phyloP scores from a whole-genome alignment of 257 asterid genomes.

The Craterostigma plantagineum region DNA sequence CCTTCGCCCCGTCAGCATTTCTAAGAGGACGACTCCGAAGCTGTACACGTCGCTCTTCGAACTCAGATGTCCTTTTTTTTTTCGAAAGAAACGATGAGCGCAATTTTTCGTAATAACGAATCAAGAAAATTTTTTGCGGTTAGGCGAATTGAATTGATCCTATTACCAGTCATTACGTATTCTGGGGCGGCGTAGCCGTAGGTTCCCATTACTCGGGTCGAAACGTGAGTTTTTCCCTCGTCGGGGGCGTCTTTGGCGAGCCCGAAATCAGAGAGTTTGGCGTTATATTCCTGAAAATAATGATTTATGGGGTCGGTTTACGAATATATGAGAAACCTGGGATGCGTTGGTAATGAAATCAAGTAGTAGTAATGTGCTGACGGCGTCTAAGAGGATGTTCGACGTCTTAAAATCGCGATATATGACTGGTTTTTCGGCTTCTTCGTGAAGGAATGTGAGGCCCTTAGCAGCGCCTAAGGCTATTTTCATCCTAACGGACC shows the following conservation, averaged over 20 bases:
- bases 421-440: slow-evolving; percentile 46
- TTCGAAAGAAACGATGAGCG: slow-evolving; percentile 1
- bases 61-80: slow-evolving; percentile 53
- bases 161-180: slow-evolving; percentile 52
- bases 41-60: slow-evolving; percentile 48
- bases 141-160: too few relatives aligned
- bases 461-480: slow-evolving; percentile 52
- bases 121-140: neutral
- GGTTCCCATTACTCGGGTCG: slow-evolving; percentile 60
- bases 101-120: slow-evolving; percentile 2
- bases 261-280: slow-evolving; percentile 49
- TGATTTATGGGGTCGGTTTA: neutral
- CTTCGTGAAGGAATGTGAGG: slow-evolving; percentile 46
- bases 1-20: slow-evolving; percentile 44
- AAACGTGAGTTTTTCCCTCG: slow-evolving; percentile 47
- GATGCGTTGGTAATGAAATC: too few relatives aligned
- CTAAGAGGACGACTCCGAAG: slow-evolving; percentile 43
- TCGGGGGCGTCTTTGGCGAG: slow-evolving; percentile 59
- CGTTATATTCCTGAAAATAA: slow-evolving; percentile 40
- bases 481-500: slow-evolving; percentile 50
- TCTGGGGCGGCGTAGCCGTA: slow-evolving; percentile 56
- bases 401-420: slow-evolving; percentile 51
- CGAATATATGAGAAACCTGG: too few relatives aligned
- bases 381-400: slow-evolving; percentile 41
- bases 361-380: slow-evolving; percentile 13